Percentiles rank a stretch among this genome's conserved stretches.
Conservation (phyloP, 208 protist genomes). For the Angomonas ambiguus region DNA sequence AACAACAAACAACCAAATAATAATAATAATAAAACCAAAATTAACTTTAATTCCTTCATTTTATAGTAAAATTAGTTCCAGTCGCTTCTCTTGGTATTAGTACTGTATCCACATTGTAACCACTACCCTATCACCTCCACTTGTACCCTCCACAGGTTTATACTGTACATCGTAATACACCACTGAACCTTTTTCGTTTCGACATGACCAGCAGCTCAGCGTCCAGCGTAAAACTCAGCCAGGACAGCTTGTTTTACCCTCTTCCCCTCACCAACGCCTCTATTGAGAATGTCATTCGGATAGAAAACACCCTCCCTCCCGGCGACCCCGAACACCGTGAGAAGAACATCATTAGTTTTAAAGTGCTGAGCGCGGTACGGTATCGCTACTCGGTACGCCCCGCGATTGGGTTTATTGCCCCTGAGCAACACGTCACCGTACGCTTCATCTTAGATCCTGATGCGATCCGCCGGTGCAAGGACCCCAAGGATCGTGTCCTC, state of each 20-base stretch:
- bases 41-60: slow-evolving; percentile 13
- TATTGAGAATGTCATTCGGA: slow-evolving; percentile 77
- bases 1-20: too few relatives aligned
- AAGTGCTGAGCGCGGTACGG: slow-evolving; percentile 62
- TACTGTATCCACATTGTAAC: too few relatives aligned
- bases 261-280: slow-evolving; percentile 61
- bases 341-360: slow-evolving; percentile 70
- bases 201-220: slow-evolving; percentile 11
- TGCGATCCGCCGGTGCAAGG: slow-evolving; percentile 29
- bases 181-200: slow-evolving; percentile 1
- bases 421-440: slow-evolving; percentile 42
- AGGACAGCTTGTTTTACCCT: slow-evolving; percentile 75
- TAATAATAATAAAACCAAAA: too few relatives aligned
- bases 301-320: slow-evolving; percentile 45
- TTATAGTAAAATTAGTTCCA: neutral
- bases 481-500: slow-evolving; percentile 26
- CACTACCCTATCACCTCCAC: too few relatives aligned
- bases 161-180: neutral
- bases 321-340: slow-evolving; percentile 23
- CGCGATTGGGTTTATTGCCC: slow-evolving; percentile 59
- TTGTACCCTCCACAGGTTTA: too few relatives aligned
- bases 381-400: slow-evolving; percentile 65
- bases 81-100: too few relatives aligned
- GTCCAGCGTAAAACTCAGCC: slow-evolving; percentile 46
- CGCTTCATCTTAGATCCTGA: slow-evolving; percentile 63